Base-by-base conservation (phyloP, 768 basidiomycete species). In the Kwoniella heveanensis region DNA sequence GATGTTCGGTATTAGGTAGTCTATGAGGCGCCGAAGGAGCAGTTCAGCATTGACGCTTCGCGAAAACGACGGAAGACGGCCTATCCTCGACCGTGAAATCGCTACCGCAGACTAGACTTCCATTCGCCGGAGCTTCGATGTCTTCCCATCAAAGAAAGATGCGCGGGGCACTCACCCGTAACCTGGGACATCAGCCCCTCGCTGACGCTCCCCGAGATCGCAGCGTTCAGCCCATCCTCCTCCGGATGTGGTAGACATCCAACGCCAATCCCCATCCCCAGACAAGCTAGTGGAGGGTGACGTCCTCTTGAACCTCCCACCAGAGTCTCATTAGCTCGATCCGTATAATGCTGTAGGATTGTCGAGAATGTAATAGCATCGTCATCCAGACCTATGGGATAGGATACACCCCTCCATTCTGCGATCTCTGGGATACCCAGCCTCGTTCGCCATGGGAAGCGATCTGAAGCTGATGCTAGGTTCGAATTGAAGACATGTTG, bases 161-260 rank as follows among this genome's bases (percentile, higher is more conserved):
- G n/a, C n/a, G n/a, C n/a, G n/a, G n/a, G n/a, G n/a, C n/a, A 64
- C 72, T 57, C 36, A 78, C 77, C 72, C 17, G 37, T 63, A 21
- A 76, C 77, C 61, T 78, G 77, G 24, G 39, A 39, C 9, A 66
- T 27, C 30, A 78, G 58, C 17, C 61, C 57, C 21, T 24, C 56
- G 27, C 67, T 64, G 5, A 64, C 56, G 58, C 71, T 71, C 13
- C 77, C 77, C 19, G 68, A 71, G 6, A 74, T 56, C 15, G 77
- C 77, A 24, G 62, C 77, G 58, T 78, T 78, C 32, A 76, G 57
- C 36, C 73, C 74, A 65, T 78, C 73, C 24, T 52, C 51, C 48
- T 57, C 54, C 7, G 69, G 64, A 37, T 60, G 58, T 6, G 55
- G 46, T 10, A 47, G 22, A 55, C 50, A 56, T 17, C 53, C 47